These are phyloP conservation scores for Dactylellina drechsleri DNA, from an alignment of 2,329 filamentous ascomycete genomes.

Conservation along the genomic window DNA sequence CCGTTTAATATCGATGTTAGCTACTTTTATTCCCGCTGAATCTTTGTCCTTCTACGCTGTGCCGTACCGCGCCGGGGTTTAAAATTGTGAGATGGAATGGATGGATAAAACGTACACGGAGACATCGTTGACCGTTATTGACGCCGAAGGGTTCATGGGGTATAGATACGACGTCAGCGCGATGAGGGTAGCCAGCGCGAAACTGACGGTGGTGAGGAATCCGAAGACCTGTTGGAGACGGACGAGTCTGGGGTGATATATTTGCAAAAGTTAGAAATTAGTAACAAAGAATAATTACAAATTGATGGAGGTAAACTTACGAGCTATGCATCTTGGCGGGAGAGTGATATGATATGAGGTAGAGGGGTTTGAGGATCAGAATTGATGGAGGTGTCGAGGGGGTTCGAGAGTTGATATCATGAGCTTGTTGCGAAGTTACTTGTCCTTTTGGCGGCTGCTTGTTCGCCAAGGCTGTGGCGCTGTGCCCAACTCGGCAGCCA, in stretches of 20 bases:
- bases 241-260: slow-evolving; percentile 70
- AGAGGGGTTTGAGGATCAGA: too few relatives aligned
- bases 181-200: slow-evolving; percentile 80
- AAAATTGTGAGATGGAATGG: background rate
- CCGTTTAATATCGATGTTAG: background rate
- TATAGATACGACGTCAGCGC: slow-evolving; percentile 79
- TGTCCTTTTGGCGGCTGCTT: slow-evolving; percentile 48
- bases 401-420: slow-evolving; percentile 18
- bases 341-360: too few relatives aligned
- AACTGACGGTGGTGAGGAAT: slow-evolving; percentile 95
- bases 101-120: slow-evolving; percentile 75
- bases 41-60: too few relatives aligned
- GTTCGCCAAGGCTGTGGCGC: slow-evolving; percentile 26
- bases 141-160: slow-evolving; percentile 73
- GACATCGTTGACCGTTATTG: slow-evolving; percentile 75
- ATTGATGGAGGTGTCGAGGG: slow-evolving; percentile 12
- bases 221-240: slow-evolving; percentile 93
- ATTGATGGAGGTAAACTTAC: slow-evolving; percentile 18
- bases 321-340: slow-evolving; percentile 56
- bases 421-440: slow-evolving; percentile 39
- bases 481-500: background rate
- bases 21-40: background rate
- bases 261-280: slow-evolving; percentile 22
- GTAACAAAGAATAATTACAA: background rate
- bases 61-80: background rate